Evolutionary conservation across 2,329 filamentous ascomycete genomes (phyloP), one percentile per base, ranked within the genome.

Genomic region (Cercospora brassicicola): DNA sequence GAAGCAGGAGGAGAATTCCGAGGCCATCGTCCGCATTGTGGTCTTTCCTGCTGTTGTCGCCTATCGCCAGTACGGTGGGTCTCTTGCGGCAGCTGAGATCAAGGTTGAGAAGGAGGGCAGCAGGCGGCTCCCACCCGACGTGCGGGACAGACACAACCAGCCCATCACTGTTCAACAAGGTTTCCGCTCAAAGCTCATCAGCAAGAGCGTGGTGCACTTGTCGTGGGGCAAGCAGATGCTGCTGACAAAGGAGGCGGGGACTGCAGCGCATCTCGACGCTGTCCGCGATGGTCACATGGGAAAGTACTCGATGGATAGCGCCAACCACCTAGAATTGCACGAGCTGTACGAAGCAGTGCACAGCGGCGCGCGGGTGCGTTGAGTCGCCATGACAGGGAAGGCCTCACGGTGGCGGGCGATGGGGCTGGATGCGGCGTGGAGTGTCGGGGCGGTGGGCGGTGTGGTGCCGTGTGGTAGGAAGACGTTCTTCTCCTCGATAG

Each of bases 221-320:
- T 53, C 67, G 26, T 77, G 76, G 76, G 76, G 76, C 60, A 70
- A 71, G 67, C 76, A 77, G 65, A 56, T 73, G 39, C 71, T 76
- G 15, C 64, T 77, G 62, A 75, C 75, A 11, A 73, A 68, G 31
- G 74, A 77, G 63, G 74, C 75, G 11, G 75, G 74, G n/a, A 77
- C 75, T 13, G 72, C 69, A 9, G 64, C 65, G 10, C 71, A 76
- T 65, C 67, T 76, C 9, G 72, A 76, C 42, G 75, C 74, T 2
- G 65, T 71, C 36, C 62, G 70, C 23, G 68, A 73, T 53, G 68
- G 67, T 2, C 68, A 67, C 9, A 67, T 60, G 62, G 42, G 63
- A 36, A 79, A 48, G 72, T 76, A 76, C 39, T 78, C 79, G 53
- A 76, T 78, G 30, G 80, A 81, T 64, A 79, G 78, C 28, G 73